These are phyloP conservation scores for Solanum medicagineum DNA, from an alignment of 257 asterid species.

Conservation along the genomic window DNA sequence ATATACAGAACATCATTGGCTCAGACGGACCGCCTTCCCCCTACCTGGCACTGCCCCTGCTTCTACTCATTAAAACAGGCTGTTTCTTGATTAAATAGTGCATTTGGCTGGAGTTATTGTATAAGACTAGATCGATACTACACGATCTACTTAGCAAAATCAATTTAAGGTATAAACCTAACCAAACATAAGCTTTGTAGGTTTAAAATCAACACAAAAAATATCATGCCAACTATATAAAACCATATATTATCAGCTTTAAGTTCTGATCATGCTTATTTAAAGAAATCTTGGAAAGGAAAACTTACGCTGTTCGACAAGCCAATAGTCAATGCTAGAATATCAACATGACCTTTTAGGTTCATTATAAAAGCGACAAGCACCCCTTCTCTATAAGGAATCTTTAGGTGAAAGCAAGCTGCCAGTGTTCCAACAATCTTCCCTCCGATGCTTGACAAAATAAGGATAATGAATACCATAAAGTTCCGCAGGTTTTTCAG, in stretches of 20 bases:
- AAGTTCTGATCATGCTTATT: neutral
- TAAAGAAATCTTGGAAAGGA: neutral
- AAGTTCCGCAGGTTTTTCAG: conserved; percentile 40
- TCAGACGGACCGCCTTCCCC: neutral
- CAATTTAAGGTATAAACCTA: neutral
- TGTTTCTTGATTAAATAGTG: neutral
- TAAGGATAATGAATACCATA: conserved; percentile 33
- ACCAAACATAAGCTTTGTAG: neutral
- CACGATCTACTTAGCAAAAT: neutral
- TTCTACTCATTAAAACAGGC: neutral
- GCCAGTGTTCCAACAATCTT: conserved; percentile 74
- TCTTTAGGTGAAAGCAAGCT: conserved; percentile 70
- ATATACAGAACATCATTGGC: neutral
- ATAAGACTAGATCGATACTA: neutral
- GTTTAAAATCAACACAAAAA: neutral
- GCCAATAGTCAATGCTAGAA: conserved; percentile 56
- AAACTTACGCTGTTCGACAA: conserved; percentile 48
- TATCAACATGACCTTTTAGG: conserved; percentile 90
- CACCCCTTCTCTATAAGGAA: conserved; percentile 86
- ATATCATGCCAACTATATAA: neutral
- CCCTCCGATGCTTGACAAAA: conserved; percentile 83
- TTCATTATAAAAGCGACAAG: conserved; percentile 87
- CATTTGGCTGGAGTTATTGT: neutral
- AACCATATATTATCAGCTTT: neutral
- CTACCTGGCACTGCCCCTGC: neutral